These are phyloP conservation scores for Flaveria linearis DNA, from an alignment of 129 eudicot genomes.

Conservation along the genomic window DNA sequence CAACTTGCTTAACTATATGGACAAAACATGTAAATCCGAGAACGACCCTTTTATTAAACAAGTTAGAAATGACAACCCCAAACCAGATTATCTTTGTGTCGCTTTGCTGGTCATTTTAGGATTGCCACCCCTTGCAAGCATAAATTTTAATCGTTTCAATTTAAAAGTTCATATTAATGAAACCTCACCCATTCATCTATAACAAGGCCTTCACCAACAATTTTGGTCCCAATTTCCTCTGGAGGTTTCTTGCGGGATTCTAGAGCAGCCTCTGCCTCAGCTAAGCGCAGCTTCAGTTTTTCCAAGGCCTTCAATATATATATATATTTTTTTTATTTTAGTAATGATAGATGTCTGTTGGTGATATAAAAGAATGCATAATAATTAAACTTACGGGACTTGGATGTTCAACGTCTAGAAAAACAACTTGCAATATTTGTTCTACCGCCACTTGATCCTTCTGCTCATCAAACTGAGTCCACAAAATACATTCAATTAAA, in stretches of 20 bases:
- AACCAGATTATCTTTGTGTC: too few relatives aligned
- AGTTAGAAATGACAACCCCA: background rate
- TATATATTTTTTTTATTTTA: background rate
- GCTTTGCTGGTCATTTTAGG: too few relatives aligned
- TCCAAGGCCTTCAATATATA: conserved; percentile 42
- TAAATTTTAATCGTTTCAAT: background rate
- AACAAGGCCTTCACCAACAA: conserved; percentile 64
- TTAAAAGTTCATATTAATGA: background rate
- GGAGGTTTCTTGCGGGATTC: conserved; percentile 65
- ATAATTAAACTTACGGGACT: conserved; percentile 44
- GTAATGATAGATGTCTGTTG: background rate
- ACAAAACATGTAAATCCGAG: background rate
- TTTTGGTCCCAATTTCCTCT: conserved; percentile 47
- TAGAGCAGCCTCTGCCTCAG: conserved; percentile 61
- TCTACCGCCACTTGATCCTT: conserved; percentile 61
- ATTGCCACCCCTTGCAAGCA: background rate
- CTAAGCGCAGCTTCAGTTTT: conserved; percentile 58
- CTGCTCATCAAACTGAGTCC: conserved; percentile 58
- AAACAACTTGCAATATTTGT: conserved; percentile 57
- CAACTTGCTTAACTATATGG: background rate
- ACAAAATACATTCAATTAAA: conserved; percentile 3
- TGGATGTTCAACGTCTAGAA: conserved; percentile 51
- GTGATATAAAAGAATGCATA: background rate
- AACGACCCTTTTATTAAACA: background rate
- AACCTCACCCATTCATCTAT: conserved; percentile 68